Conservation (phyloP, 345 rosid species). For the Trapa incisa region DNA sequence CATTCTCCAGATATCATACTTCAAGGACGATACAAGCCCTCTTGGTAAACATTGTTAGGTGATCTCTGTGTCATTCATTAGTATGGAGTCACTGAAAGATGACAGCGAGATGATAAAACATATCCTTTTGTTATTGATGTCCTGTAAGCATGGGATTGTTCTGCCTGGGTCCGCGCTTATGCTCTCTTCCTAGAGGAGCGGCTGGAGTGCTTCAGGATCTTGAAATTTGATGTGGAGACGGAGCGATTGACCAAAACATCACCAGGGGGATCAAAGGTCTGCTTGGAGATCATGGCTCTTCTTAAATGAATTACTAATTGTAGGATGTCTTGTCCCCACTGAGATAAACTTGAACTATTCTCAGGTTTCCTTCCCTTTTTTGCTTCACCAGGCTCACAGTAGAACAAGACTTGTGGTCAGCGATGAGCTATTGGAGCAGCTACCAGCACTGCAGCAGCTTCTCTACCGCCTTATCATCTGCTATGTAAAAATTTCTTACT, state of each 20-base stretch:
- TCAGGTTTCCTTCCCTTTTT: no score
- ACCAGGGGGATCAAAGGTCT: slow-evolving; percentile 49
- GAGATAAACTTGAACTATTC: no score
- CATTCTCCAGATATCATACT: slow-evolving; percentile 78
- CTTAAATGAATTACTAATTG: not conserved
- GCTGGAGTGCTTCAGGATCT: slow-evolving; percentile 68
- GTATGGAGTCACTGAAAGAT: not conserved
- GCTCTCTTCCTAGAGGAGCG: slow-evolving; percentile 85
- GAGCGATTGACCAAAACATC: slow-evolving; percentile 58
- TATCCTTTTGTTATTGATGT: slow-evolving; percentile 3
- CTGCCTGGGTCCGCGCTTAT: slow-evolving; percentile 87
- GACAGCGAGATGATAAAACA: not conserved
- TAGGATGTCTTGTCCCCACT: not conserved
- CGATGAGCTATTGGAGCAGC: slow-evolving; percentile 59
- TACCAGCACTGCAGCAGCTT: slow-evolving; percentile 89
- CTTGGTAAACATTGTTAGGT: slow-evolving; percentile 30
- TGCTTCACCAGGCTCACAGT: slow-evolving; percentile 43
- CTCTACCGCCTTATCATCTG: slow-evolving; percentile 79
- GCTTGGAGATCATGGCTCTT: not conserved
- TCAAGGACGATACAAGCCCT: slow-evolving; percentile 89
- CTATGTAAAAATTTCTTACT: slow-evolving; percentile 26
- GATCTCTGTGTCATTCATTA: not conserved
- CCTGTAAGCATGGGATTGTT: slow-evolving; percentile 80
- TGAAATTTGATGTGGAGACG: slow-evolving; percentile 75
- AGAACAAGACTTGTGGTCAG: slow-evolving; percentile 46